Evolutionary conservation across 306 rosid genomes (phyloP).

Genomic region (Vachellia collinsii): DNA sequence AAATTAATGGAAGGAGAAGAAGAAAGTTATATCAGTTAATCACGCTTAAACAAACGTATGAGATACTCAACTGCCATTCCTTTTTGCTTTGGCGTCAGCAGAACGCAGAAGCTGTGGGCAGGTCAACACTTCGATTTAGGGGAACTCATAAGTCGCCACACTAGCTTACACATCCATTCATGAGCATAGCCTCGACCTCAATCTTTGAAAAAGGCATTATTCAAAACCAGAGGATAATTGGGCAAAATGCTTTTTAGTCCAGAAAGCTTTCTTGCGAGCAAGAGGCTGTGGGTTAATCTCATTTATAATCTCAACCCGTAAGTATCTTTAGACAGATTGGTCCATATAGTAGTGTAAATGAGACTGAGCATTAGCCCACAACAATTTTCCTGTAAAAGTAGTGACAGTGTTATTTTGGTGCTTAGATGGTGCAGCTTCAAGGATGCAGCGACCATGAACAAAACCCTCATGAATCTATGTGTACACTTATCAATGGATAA

Average conservation of each 20-base stretch:
- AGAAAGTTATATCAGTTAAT: neutral
- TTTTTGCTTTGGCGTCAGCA: neutral
- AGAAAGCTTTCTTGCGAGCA: too few species aligned
- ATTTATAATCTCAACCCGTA: too few species aligned
- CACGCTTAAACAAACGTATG: neutral
- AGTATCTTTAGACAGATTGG: too few species aligned
- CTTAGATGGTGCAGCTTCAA: neutral
- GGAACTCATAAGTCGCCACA: neutral
- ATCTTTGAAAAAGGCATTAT: neutral
- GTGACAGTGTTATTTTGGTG: too few species aligned
- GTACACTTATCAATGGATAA: neutral
- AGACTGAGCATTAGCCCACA: too few species aligned
- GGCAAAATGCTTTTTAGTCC: too few species aligned
- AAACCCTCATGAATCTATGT: slow-evolving; percentile 7
- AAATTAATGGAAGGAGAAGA: too few species aligned
- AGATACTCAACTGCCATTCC: neutral
- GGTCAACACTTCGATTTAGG: neutral
- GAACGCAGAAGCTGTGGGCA: neutral
- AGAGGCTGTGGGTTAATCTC: too few species aligned
- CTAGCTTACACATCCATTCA: neutral
- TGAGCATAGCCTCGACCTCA: too few species aligned
- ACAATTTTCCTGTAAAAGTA: too few species aligned
- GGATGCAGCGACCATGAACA: neutral
- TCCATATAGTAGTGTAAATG: too few species aligned
- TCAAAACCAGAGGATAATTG: neutral